Evolutionary conservation across 805 yeast genomes (phyloP).

Genomic region (Maudiozyma saulgeensis): DNA sequence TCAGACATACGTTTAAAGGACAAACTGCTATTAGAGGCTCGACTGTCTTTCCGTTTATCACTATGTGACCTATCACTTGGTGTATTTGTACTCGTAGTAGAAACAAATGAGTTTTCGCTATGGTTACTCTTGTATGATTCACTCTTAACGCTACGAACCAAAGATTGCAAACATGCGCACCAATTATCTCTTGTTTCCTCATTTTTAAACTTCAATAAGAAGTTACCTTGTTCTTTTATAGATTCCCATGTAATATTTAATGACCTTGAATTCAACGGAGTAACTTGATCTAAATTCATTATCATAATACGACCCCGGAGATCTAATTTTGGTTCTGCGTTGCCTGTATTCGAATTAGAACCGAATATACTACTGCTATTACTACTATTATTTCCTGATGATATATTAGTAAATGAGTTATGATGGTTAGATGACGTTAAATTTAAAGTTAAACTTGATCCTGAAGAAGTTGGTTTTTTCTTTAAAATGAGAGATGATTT

Average conservation of each 20-base stretch:
- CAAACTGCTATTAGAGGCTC: conserved; percentile 17
- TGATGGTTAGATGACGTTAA: conserved; percentile 5
- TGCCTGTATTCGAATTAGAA: conserved; percentile 8
- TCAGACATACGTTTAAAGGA: conserved; percentile 24
- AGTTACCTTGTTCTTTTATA: conserved; percentile 75
- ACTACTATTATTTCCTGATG: neutral
- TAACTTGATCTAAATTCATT: conserved; percentile 49
- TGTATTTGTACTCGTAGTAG: conserved; percentile 8
- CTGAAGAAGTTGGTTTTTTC: conserved; percentile 29
- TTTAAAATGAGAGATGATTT: conserved; percentile 39
- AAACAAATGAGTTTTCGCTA: conserved; percentile 21
- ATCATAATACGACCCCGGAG: conserved; percentile 77
- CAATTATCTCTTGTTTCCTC: conserved; percentile 81
- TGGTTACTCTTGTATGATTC: conserved; percentile 24
- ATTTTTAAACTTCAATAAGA: conserved; percentile 68
- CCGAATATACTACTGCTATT: conserved; percentile 2
- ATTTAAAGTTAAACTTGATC: conserved; percentile 9
- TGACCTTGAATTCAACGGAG: conserved; percentile 40
- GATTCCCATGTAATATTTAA: conserved; percentile 76
- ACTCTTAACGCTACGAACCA: conserved; percentile 26
- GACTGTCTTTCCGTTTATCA: conserved; percentile 19
- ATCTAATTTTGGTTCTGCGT: conserved; percentile 37
- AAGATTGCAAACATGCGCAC: conserved; percentile 52
- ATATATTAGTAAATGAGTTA: neutral
- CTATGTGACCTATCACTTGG: neutral